Conservation (phyloP, 768 basidiomycete genomes). For the Leucosporidium scottii region DNA sequence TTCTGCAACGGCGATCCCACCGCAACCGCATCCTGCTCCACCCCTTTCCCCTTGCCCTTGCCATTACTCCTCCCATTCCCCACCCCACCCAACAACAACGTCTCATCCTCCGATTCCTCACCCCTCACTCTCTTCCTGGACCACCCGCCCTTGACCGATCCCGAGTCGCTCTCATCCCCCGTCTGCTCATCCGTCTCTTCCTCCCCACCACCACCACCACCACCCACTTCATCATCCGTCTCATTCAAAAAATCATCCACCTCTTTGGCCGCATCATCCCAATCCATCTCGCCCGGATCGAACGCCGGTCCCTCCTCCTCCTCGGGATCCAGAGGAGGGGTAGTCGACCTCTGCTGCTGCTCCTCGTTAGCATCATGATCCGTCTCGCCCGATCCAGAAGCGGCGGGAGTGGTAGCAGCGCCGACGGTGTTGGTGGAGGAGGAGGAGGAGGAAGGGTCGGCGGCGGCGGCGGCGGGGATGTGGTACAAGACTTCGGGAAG, state of each 20-base stretch:
- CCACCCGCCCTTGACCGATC: neutral
- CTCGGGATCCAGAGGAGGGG: constrained; percentile 48
- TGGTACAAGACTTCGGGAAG: constrained; percentile 73
- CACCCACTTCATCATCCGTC: constrained; percentile 33
- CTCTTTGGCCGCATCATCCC: constrained; percentile 77
- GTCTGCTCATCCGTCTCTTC: constrained; percentile 2
- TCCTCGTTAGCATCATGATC: too few relatives aligned
- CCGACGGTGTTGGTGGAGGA: constrained; percentile 45
- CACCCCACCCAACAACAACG: too few relatives aligned
- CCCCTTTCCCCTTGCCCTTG: neutral
- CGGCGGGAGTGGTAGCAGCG: constrained; percentile 41
- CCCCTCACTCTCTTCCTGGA: neutral
- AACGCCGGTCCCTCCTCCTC: constrained; percentile 26
- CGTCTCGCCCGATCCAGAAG: constrained; percentile 39
- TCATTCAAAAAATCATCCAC: constrained; percentile 68
- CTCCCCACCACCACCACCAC: constrained; percentile 3
- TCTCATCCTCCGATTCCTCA: neutral
- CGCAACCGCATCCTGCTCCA: neutral
- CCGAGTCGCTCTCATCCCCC: neutral
- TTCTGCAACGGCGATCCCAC: constrained; percentile 26
- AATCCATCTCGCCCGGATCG: constrained; percentile 57
- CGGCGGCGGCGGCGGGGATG: constrained; percentile 35
- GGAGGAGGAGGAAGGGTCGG: too few relatives aligned
- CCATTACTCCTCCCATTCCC: too few relatives aligned
- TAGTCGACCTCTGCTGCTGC: constrained; percentile 53